A percentile compares a stretch with the other conserved stretches of the same genome.
phyloP scores from a whole-genome alignment of 129 eudicot genomes.

The Helianthus annuus region HanXRQr2.0-SUNRISE NC_035448.2:17114693-17115192 shows the following conservation, averaged over 20 bases:
- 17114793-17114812: not conserved
- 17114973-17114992: not conserved
- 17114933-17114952: conserved; percentile 9
- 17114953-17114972: not conserved
- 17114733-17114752: too few species aligned
- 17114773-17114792: not conserved
- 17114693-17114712: not conserved
- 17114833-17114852: not conserved
- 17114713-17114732: conserved; percentile 18
- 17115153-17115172: not conserved
- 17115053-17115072: too few species aligned
- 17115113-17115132: too few species aligned
- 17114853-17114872: not conserved
- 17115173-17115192: not conserved
- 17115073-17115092: too few species aligned
- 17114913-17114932: not conserved
- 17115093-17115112: too few species aligned
- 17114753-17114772: not conserved
- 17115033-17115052: too few species aligned
- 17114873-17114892: not conserved
- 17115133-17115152: too few species aligned
- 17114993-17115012: not conserved
- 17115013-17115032: too few species aligned
- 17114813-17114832: not conserved
- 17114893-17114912: not conserved